Base-by-base conservation (phyloP, 108 stramenopile genomes). In the Halocafeteria seosinensis region DNA sequence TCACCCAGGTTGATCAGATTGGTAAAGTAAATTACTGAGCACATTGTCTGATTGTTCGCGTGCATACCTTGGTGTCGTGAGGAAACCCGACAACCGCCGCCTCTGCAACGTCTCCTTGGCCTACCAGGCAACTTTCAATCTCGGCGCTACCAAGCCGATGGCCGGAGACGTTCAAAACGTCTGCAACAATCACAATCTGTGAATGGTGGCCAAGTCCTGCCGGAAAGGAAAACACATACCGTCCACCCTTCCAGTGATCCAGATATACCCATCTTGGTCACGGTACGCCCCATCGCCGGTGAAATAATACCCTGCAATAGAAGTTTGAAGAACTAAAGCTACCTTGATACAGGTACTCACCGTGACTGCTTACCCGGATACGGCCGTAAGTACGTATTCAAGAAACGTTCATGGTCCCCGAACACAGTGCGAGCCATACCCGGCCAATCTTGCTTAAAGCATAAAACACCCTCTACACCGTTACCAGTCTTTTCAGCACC, bases 191-290 rank as follows among this genome's bases (percentile, higher is more conserved):
- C 13, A 90, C 93, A 17, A 89, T 88, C 53, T 91, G 91, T 71
- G 94, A 89, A 32, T 92, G 79, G 73, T 95, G 93, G 27, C 96
- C 96, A n/a, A n/a, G n/a, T n/a, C n/a, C n/a, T n/a, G n/a, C n/a
- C n/a, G n/a, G n/a, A n/a, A n/a, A n/a, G n/a, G n/a, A n/a, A n/a
- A n/a, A n/a, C n/a, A n/a, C 8, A 98, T 93, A 66, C 94, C 93
- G 61, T 98, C 93, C 61, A 93, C 87, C 50, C 92, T 85, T 6
- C 93, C 95, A 55, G 89, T 94, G 64, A 98, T 91, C 73, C 85
- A 94, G 74, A 90, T 87, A 73, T 80, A 90, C 27, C 93, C 96
- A 71, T 98, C 88, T 33, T 74, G 73, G 70, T 94, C 93, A 37
- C 87, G 80, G 27, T 74, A 75, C 64, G 85, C 89, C 28, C 89